Percentiles rank a stretch among this genome's conserved stretches.
These are phyloP conservation scores for Ambrosia hybrid DNA, from an alignment of 140 eudicot species.

Conservation along the genomic window DNA sequence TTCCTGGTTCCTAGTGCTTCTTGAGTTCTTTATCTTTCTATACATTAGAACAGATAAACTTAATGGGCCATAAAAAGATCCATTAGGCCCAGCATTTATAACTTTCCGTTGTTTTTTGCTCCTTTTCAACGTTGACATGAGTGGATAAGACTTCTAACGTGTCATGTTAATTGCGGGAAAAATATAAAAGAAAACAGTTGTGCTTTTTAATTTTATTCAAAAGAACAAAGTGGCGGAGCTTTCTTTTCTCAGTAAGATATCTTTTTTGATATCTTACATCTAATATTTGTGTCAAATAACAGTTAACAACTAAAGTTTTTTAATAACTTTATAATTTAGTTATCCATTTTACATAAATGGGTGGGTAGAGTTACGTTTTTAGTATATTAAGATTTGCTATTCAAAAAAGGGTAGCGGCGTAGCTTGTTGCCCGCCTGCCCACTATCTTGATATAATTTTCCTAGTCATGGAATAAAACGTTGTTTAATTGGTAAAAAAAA, in stretches of 20 bases:
- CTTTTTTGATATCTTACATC: background rate
- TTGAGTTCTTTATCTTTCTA: background rate
- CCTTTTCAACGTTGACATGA: slow-evolving; percentile 11
- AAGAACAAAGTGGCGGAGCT: slow-evolving; percentile 5
- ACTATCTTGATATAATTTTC: no score
- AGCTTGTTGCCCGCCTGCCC: no score
- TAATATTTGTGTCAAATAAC: background rate
- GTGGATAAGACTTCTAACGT: slow-evolving; percentile 7
- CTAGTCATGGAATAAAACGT: no score
- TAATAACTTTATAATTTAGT: no score
- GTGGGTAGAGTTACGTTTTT: no score
- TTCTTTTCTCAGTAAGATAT: background rate
- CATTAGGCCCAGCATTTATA: slow-evolving; percentile 2
- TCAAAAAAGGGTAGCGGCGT: no score
- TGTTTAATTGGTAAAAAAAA: no score
- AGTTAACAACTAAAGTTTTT: no score
- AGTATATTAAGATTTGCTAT: no score
- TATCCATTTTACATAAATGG: no score
- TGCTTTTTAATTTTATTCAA: slow-evolving; percentile 2
- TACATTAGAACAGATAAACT: background rate
- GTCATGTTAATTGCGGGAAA: background rate
- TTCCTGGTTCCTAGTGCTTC: no score
- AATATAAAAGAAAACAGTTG: background rate
- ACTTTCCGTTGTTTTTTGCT: background rate
- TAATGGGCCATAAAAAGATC: slow-evolving; percentile 9